Conservation (phyloP, 2,329 filamentous ascomycete species). For the Chaetomium olivaceum region DNA sequence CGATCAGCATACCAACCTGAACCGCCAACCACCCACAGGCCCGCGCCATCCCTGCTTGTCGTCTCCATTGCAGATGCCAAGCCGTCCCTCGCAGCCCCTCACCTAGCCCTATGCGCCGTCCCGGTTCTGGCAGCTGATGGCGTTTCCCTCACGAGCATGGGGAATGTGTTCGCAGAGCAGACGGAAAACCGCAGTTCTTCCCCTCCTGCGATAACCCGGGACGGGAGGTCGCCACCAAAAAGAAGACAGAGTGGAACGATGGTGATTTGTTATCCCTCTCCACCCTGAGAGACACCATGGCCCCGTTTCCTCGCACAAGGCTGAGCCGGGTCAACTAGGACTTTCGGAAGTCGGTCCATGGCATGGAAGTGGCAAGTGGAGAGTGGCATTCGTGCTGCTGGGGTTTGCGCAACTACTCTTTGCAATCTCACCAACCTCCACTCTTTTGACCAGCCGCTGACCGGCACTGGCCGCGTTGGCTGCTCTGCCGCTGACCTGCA, state of each 20-base stretch:
- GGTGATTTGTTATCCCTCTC: neutral
- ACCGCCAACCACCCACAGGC: constrained; percentile 10
- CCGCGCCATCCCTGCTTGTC: constrained; percentile 2
- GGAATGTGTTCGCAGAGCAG: neutral
- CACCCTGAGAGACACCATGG: neutral
- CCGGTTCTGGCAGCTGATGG: constrained; percentile 8
- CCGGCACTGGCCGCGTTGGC: constrained; percentile 2
- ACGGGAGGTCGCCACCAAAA: neutral
- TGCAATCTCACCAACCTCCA: constrained; percentile 6
- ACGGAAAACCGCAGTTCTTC: neutral
- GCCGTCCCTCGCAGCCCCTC: constrained; percentile 25
- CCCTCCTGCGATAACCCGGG: neutral
- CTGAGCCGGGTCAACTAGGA: constrained; percentile 2
- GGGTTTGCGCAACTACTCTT: neutral
- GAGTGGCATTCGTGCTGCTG: neutral
- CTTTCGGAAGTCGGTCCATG: neutral
- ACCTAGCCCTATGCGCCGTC: constrained; percentile 27
- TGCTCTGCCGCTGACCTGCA: constrained; percentile 20
- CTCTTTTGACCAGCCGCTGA: neutral
- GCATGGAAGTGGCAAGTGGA: neutral
- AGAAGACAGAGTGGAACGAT: neutral
- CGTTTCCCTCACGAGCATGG: neutral
- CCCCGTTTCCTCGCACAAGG: neutral
- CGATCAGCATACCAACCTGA: constrained; percentile 11
- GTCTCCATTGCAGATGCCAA: constrained; percentile 18